phyloP scores from a whole-genome alignment of 768 basidiomycete genomes.

The Lactifluus volemus region DNA sequence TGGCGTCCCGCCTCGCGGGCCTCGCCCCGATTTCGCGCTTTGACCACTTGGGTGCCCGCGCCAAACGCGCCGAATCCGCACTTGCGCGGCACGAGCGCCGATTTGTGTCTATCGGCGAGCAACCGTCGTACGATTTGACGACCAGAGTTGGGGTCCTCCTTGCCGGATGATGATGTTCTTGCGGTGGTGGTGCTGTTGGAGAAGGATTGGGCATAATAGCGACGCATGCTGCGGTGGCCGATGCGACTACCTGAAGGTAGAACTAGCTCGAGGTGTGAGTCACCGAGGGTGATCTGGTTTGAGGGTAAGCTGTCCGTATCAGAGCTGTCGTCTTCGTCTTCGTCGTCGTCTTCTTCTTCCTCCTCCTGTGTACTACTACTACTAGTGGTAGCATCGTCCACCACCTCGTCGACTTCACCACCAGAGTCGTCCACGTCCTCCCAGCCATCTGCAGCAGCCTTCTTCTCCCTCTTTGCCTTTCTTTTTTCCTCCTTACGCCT shows the following conservation, averaged over 20 bases:
- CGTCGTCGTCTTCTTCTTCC: constrained; percentile 14
- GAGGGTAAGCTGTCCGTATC: constrained; percentile 39
- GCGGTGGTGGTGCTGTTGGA: constrained; percentile 28
- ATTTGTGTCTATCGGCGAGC: constrained; percentile 76
- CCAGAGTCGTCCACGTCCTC: constrained; percentile 28
- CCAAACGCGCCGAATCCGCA: constrained; percentile 89
- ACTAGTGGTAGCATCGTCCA: constrained; percentile 23
- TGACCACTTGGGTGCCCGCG: constrained; percentile 70
- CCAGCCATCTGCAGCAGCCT: constrained; percentile 25
- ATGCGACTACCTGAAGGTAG: constrained; percentile 89
- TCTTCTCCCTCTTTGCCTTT: constrained; percentile 5
- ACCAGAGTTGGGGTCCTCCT: constrained; percentile 59
- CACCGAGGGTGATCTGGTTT: constrained; percentile 62
- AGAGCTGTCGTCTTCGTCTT: constrained; percentile 30
- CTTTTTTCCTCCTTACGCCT: constrained; percentile 17
- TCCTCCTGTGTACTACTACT: background rate
- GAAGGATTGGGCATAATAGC: constrained; percentile 84
- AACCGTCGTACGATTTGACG: constrained; percentile 69
- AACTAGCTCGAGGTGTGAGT: constrained; percentile 78
- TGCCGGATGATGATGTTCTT: constrained; percentile 11
- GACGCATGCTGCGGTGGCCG: constrained; percentile 79
- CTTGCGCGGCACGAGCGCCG: constrained; percentile 72
- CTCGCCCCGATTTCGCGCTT: constrained; percentile 91
- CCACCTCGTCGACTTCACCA: constrained; percentile 28
- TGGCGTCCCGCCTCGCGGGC: constrained; percentile 87